Conservation (phyloP, 1,284 basidiomycete species). For the Puccinia hordei region DNA sequence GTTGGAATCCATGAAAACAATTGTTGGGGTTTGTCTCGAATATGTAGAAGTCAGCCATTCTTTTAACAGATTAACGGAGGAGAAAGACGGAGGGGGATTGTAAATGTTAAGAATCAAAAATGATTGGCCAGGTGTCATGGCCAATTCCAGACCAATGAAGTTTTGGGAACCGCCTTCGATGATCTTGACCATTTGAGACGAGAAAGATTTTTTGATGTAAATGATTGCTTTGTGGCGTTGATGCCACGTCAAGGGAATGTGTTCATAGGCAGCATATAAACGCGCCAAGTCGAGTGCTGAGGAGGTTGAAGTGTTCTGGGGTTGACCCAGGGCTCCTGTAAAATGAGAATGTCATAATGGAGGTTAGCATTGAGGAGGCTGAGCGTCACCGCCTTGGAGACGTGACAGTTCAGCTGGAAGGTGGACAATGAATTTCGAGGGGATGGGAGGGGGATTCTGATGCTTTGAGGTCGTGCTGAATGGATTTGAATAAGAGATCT, state of each 20-base stretch:
- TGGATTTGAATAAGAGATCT: too few relatives aligned
- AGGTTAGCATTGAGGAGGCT: background rate
- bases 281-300: background rate
- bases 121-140: background rate
- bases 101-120: background rate
- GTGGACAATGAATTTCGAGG: background rate
- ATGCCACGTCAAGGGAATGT: background rate
- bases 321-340: too few relatives aligned
- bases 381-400: background rate
- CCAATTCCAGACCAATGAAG: background rate
- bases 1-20: constrained; percentile 14
- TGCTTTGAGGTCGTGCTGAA: background rate
- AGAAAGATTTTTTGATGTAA: background rate
- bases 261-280: background rate
- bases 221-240: background rate
- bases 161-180: background rate
- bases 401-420: background rate
- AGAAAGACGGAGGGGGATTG: constrained; percentile 7
- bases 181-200: background rate
- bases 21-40: background rate
- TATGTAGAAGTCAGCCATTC: background rate
- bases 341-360: background rate
- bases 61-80: background rate
- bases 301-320: background rate
- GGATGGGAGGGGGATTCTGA: too few relatives aligned